Evolutionary conservation across 2,329 filamentous ascomycete genomes (phyloP), one percentile per base, ranked within the genome.

Genomic region (Magnaporthiopsis incrustans): DNA sequence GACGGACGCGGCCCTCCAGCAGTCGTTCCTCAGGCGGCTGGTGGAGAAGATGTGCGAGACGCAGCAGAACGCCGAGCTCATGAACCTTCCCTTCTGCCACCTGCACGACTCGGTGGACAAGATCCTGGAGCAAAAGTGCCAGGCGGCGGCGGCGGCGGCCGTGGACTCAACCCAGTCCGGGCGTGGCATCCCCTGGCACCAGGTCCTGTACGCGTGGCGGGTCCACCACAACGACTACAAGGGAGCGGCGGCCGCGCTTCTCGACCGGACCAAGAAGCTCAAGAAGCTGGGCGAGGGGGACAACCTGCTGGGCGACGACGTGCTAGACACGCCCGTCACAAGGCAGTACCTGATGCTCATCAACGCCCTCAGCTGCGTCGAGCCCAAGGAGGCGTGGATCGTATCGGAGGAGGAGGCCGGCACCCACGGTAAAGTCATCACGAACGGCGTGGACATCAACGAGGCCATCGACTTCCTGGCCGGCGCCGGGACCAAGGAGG

Each of bases 161-260:
- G 38, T 27, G 22, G 38, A 85, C 85, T 67, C 84, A 85, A 64
- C 86, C 88, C 50, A 79, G 85, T 14, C 63, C 30, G 57, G 57
- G 1, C 79, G 77, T 56, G 85, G 85, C 12, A 83, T 87, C 0
- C 90, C 91, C 4, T 96, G 93, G 72, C 91, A 95, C 72, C 90
- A 94, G 70, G 89, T 97, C 64, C 85, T 98, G 60, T 97, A 97
- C 74, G 88, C 93, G 3, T 97, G 94, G 86, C 87, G 95, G 62
- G 89, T 97, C 68, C 87, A 87, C 67, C 89, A 89, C 68, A 86
- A 87, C 71, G 91, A 98, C 77, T 96, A 92, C 81, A 90, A 94
- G 59, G 95, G 94, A 62, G 87, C 85, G 1, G 86, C 87, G 3
- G 81, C 85, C 2, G 79, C 87, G 33, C 77, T 89, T 6, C 77